Evolutionary conservation across 2,329 filamentous ascomycete genomes (phyloP), one percentile per base, ranked within the genome.

Genomic region (Cladophialophora bantiana): DNA sequence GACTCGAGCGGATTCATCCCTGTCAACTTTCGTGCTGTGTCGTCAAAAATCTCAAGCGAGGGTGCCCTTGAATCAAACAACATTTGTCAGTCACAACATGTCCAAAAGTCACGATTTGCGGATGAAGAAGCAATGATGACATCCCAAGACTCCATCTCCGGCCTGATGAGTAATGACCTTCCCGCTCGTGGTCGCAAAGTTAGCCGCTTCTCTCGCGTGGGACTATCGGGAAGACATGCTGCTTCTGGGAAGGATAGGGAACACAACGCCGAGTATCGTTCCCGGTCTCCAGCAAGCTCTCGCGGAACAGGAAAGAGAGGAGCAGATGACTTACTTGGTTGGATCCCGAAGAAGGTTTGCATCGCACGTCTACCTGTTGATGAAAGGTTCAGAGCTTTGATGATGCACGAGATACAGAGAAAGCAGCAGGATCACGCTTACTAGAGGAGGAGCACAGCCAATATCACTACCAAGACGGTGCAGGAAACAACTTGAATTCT

Each of bases 1-100:
- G 42, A 60, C 42, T 60, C 42, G 4, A 60, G 42, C 40, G 20
- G 18, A n/a, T 60, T 60, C 40, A 40, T 60, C 45, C 58, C 58
- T 1, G 45, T 52, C 58, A 60, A 60, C 15, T 60, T 52, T 35
- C 42, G 18, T 12, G 32, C 42, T 18, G 32, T 50, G 32, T 38
- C 58, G 36, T 50, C 58, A 31, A 31, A 42, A 36, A 26, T 60
- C 45, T 31, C 40, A 20, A 53, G n/a, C 31, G n/a, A 10, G 32
- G 40, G 31, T 12, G 36, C 9, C n/a, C 10, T 7, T 10, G n/a
- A 36, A n/a, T 35, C 7, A 7, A 15, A n/a, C 3, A 32, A 42
- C 12, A 53, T 42, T 35, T 4, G 12, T 38, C 40, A 15, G 48
- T 15, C 12, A 7, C 38, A 42, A 48, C 26, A 20, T 34, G 40